Conservation (phyloP, 2,329 filamentous ascomycete genomes). For the Hortaea werneckii region DNA sequence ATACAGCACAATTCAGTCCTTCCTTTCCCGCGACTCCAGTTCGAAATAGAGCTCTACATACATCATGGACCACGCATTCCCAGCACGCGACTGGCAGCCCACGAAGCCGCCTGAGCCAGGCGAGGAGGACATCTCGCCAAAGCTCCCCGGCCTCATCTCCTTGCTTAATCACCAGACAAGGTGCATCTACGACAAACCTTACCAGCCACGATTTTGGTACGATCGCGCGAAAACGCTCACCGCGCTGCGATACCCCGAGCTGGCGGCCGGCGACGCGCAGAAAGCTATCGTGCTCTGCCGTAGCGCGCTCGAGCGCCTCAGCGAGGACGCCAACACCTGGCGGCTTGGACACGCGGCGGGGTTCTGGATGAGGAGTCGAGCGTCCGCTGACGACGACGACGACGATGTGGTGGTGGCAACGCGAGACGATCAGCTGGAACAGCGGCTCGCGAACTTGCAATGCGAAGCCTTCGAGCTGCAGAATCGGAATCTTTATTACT, state of each 20-base stretch:
- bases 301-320: constrained; percentile 4
- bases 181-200: constrained; percentile 11
- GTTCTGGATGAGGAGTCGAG: constrained; percentile 19
- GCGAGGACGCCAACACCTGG: constrained; percentile 2
- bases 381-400: constrained; percentile 1
- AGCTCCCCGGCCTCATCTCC: constrained; percentile 1
- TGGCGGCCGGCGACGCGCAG: constrained; percentile 19
- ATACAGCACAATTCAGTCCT: too few species aligned
- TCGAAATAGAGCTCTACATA: too few species aligned
- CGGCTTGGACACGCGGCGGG: constrained; percentile 15
- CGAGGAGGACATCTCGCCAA: background rate
- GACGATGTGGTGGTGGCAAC: background rate
- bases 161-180: constrained; percentile 7
- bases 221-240: constrained; percentile 10
- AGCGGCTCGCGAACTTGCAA: constrained; percentile 2
- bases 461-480: constrained; percentile 7
- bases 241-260: constrained; percentile 17
- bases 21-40: background rate
- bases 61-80: constrained; percentile 14
- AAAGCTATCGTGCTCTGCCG: constrained; percentile 16
- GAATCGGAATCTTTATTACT: constrained; percentile 7
- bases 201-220: constrained; percentile 19
- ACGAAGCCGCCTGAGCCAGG: constrained; percentile 7
- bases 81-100: constrained; percentile 8
- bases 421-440: constrained; percentile 1